phyloP scores from a whole-genome alignment of 2,329 filamentous ascomycete species.

The Corinectria fuckeliana region DNA sequence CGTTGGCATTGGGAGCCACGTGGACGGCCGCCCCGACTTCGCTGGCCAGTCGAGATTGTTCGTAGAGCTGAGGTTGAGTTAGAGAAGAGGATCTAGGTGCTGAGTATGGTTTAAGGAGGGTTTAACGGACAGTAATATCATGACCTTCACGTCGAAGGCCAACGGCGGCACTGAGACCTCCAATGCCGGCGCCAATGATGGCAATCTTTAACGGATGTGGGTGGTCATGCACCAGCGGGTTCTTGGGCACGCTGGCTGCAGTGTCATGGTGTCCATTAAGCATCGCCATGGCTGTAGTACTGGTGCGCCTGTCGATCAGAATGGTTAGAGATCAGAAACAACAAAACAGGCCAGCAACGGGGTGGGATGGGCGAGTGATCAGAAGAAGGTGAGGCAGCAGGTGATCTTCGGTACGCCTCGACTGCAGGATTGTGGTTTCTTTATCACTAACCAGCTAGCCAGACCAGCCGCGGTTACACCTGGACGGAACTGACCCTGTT shows the following conservation, averaged over 20 bases:
- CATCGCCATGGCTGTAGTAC: conserved; percentile 6
- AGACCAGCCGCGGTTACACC: not conserved
- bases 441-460: not conserved
- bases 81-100: not conserved
- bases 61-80: conserved; percentile 54
- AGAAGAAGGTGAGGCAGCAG: not conserved
- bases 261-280: conserved; percentile 15
- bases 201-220: conserved; percentile 18
- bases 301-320: not conserved
- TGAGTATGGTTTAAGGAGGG: not conserved
- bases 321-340: not conserved
- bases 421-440: conserved; percentile 5
- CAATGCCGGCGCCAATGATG: conserved; percentile 48
- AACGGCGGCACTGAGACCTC: conserved; percentile 56
- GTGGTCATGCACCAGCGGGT: conserved; percentile 18
- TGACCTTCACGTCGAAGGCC: conserved; percentile 57
- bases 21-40: conserved; percentile 68
- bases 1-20: conserved; percentile 66
- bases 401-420: not conserved
- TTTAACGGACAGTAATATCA: conserved; percentile 41
- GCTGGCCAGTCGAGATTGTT: conserved; percentile 62
- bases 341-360: too few relatives aligned
- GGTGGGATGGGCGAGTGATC: not conserved
- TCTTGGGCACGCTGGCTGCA: conserved; percentile 5
- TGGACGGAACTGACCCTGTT: not conserved